Conservation (phyloP, 2,329 filamentous ascomycete species). For the Xylaria sp. region DNA sequence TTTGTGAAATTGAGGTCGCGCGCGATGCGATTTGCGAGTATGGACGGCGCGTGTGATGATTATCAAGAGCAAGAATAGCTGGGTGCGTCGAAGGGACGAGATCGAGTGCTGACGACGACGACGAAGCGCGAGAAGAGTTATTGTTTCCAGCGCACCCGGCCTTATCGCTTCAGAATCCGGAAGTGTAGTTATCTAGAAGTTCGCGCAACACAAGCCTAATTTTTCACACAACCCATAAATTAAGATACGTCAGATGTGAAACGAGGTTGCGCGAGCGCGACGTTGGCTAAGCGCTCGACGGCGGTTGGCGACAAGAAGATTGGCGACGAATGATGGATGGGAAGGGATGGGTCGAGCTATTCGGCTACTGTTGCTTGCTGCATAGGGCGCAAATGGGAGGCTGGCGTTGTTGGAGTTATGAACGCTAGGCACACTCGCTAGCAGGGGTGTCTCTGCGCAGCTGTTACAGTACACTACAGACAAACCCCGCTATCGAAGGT, state of each 20-base stretch:
- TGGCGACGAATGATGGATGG: constrained; percentile 14
- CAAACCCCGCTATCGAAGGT: not conserved
- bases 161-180: not conserved
- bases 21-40: not conserved
- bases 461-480: not conserved
- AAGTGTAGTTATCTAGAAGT: not conserved
- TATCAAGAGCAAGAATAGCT: not conserved
- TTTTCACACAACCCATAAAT: not conserved
- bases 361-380: not conserved
- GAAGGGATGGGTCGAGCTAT: not conserved
- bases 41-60: not conserved
- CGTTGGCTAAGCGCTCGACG: constrained; percentile 2
- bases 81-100: not conserved
- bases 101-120: not conserved
- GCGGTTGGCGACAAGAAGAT: constrained; percentile 7
- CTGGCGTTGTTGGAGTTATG: not conserved
- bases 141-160: not conserved
- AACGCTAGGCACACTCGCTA: constrained; percentile 1
- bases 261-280: not conserved
- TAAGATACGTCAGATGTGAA: not conserved
- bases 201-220: not conserved
- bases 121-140: not conserved
- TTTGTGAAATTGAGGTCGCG: constrained; percentile 7
- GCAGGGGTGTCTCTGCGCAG: not conserved
- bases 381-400: constrained; percentile 18